Evolutionary conservation across 2,329 filamentous ascomycete genomes (phyloP).

Genomic region (Ceratocystis albifundus): DNA sequence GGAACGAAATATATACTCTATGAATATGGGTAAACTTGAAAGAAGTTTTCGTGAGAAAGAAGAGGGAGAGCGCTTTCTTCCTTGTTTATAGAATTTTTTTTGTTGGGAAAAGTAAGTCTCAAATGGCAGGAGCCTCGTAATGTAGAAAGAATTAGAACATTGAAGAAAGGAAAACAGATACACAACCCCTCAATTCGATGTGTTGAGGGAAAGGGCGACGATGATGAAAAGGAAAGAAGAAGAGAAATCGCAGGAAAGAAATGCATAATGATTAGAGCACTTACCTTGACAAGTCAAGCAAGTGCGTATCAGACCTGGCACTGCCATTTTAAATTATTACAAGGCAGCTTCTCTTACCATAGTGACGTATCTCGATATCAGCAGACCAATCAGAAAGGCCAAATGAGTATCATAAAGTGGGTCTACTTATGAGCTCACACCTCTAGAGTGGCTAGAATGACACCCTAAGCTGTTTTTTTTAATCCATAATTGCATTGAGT

Average conservation of each 20-base stretch:
- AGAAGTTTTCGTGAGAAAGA: background rate
- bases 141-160: background rate
- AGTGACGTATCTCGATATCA: background rate
- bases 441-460: background rate
- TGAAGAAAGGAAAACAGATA: background rate
- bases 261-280: too few relatives aligned
- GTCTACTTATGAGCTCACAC: background rate
- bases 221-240: background rate
- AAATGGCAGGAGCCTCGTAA: background rate
- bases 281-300: too few relatives aligned
- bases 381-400: background rate
- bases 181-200: background rate
- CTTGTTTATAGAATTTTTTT: too few relatives aligned
- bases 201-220: background rate
- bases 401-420: background rate
- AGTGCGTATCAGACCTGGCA: too few relatives aligned
- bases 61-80: too few relatives aligned
- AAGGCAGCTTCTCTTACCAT: background rate
- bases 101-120: too few relatives aligned
- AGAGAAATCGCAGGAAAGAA: background rate
- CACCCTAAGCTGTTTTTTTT: background rate
- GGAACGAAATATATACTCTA: background rate
- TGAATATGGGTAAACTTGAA: background rate
- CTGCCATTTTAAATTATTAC: background rate
- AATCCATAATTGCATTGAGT: too few relatives aligned